A percentile compares a stretch with the other conserved stretches of the same genome.
Evolutionary conservation across 2,329 filamentous ascomycete genomes (phyloP).

Genomic region (Aphanocladium album): DNA sequence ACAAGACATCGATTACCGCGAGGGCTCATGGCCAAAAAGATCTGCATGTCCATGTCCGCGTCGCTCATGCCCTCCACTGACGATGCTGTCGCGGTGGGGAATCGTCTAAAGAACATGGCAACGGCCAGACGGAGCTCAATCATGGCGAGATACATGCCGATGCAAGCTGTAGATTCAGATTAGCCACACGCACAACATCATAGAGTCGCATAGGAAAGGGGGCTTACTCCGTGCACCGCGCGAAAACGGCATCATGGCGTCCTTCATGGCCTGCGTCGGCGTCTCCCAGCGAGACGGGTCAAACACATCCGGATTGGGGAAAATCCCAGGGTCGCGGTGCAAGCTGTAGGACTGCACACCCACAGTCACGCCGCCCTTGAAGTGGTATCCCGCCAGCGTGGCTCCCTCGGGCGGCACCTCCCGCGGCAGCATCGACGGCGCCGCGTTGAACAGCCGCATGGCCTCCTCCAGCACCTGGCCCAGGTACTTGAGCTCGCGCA

Average conservation of each 20-base stretch:
- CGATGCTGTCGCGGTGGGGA: slow-evolving; percentile 26
- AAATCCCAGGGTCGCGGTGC: slow-evolving; percentile 35
- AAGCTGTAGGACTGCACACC: slow-evolving; percentile 38
- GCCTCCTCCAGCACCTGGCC: slow-evolving; percentile 36
- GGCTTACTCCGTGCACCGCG: slow-evolving; percentile 38
- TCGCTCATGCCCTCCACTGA: slow-evolving; percentile 25
- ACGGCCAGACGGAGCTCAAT: slow-evolving; percentile 48
- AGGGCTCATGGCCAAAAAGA: too few species aligned
- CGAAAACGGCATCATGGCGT: slow-evolving; percentile 46
- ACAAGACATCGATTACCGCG: too few species aligned
- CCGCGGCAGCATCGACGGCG: slow-evolving; percentile 32
- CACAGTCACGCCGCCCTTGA: slow-evolving; percentile 34
- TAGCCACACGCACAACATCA: too few species aligned
- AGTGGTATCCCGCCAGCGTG: slow-evolving; percentile 27
- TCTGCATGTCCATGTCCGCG: slow-evolving; percentile 30
- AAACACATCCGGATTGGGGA: slow-evolving; percentile 16
- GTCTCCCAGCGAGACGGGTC: slow-evolving; percentile 33
- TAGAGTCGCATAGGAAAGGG: too few species aligned
- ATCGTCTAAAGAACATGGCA: slow-evolving; percentile 26
- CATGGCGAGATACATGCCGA: slow-evolving; percentile 52
- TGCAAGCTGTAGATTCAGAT: slow-evolving; percentile 30
- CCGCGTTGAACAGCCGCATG: slow-evolving; percentile 34
- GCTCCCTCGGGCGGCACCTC: slow-evolving; percentile 31
- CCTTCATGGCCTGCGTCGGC: slow-evolving; percentile 33
- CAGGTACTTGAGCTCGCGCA: slow-evolving; percentile 33